Evolutionary conservation across 805 yeast genomes (phyloP).

Genomic region (Kazachstania africana): DNA sequence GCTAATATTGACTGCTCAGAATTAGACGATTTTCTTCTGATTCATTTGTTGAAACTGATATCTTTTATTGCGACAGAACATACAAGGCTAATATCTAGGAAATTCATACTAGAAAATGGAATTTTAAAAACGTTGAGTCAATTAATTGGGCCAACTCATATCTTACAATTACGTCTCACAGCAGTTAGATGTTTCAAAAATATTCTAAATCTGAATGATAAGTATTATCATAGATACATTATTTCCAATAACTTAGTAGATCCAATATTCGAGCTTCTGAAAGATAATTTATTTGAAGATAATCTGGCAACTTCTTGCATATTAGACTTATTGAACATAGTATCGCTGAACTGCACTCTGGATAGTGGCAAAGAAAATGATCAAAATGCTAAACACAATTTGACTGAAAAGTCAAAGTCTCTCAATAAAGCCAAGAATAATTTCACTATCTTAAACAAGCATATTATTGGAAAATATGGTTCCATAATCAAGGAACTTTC

Average conservation of each 20-base stretch:
- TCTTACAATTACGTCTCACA: conserved; percentile 48
- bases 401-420: too few species aligned
- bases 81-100: conserved; percentile 41
- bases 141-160: conserved; percentile 30
- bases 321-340: conserved; percentile 50
- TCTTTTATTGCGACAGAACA: conserved; percentile 59
- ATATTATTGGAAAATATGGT: conserved; percentile 22
- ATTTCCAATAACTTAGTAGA: conserved; percentile 42
- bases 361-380: conserved; percentile 4
- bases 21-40: conserved; percentile 34
- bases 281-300: conserved; percentile 37
- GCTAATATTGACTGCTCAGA: conserved; percentile 6
- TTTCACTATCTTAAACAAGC: conserved; percentile 19
- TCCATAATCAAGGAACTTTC: conserved; percentile 23
- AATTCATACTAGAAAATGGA: conserved; percentile 50
- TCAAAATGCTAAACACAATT: not conserved
- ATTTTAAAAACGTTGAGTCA: conserved; percentile 44
- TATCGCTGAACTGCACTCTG: conserved; percentile 18
- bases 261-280: conserved; percentile 38
- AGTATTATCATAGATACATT: conserved; percentile 43
- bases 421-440: too few species aligned
- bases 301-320: conserved; percentile 67
- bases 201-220: conserved; percentile 52
- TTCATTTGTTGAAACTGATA: conserved; percentile 58
- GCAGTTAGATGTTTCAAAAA: conserved; percentile 60